phyloP scores from a whole-genome alignment of 352 stramenopile species.

The Saprolegnia diclina region DNA sequence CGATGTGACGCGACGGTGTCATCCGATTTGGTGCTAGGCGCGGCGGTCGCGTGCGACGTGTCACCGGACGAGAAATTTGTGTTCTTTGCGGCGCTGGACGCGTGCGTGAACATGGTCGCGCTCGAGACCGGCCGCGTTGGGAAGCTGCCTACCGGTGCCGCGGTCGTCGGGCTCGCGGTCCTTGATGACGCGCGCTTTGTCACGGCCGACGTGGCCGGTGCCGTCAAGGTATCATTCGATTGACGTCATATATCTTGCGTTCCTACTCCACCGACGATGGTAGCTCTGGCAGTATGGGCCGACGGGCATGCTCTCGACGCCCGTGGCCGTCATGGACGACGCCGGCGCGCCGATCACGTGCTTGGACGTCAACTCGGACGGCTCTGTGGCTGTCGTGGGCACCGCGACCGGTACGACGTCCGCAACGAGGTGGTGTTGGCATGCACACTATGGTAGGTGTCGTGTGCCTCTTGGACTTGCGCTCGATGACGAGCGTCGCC shows the following conservation, averaged over 20 bases:
- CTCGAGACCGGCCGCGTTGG: slow-evolving; percentile 43
- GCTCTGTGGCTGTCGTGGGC: slow-evolving; percentile 42
- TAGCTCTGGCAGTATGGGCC: slow-evolving; percentile 65
- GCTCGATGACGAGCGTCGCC: slow-evolving; percentile 52
- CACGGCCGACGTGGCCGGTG: not conserved
- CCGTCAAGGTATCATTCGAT: slow-evolving; percentile 3
- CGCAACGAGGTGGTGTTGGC: slow-evolving; percentile 40
- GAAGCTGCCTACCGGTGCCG: slow-evolving; percentile 58
- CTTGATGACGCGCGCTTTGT: slow-evolving; percentile 29
- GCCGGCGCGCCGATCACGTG: slow-evolving; percentile 63
- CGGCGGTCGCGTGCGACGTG: slow-evolving; percentile 40
- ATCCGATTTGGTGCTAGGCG: slow-evolving; percentile 3
- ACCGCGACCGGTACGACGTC: slow-evolving; percentile 54
- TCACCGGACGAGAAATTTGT: slow-evolving; percentile 55
- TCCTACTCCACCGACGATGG: too few relatives aligned
- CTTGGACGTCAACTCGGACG: slow-evolving; percentile 55
- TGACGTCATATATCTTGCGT: too few relatives aligned
- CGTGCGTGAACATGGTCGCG: slow-evolving; percentile 72
- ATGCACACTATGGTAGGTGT: slow-evolving; percentile 36
- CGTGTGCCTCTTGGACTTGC: slow-evolving; percentile 55
- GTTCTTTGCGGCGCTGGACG: slow-evolving; percentile 69
- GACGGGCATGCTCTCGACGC: slow-evolving; percentile 41
- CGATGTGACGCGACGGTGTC: not conserved
- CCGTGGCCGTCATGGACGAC: slow-evolving; percentile 51
- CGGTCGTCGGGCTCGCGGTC: slow-evolving; percentile 62